Evolutionary conservation across 805 yeast genomes (phyloP), one percentile per base, ranked within the genome.

Genomic region (Ogataea populi-albae): DNA sequence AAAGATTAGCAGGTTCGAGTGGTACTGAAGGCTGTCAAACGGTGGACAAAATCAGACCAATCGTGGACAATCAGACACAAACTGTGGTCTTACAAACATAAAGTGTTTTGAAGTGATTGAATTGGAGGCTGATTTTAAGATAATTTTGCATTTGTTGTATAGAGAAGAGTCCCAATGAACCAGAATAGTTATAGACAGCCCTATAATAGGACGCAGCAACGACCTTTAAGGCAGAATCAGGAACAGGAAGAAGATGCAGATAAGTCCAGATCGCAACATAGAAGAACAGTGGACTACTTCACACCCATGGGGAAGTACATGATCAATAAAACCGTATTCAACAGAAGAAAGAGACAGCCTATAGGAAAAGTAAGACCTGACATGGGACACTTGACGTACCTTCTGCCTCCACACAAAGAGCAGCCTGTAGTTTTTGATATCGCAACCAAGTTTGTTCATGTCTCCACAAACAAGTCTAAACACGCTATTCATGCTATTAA

Each of bases 401-500:
- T 84, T 28, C 64, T 81, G 30, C 88, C 95, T 8, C 78, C 93
- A 2, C 57, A 80, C 51, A 56, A 63, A 26, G 52, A 59, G 8
- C 64, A 66, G 22, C 59, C 60, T 14, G 76, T 81, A 0, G 63
- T 77, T 1, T 65, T 82, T 40, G 88, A 88, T 53, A 57, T 80
- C 7, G 79, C 81, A 32, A 74, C 86, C 18, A 88, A 88, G 52
- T 88, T 91, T 58, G 93, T 87, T 4, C 98, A 91, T 64, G 72
- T 89, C 32, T 81, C 94, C 40, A 80, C 93, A 14, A 93, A 91
- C 64, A 93, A 93, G 61, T 86, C 88, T 8, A 81, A 84, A 53
- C 96, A 91, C 64, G 86, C 95, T 3, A 86, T 89, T 34, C 85
- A 86, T 50, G 81, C 89, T 2, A 80, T 86, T n/a, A 78, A 75